A percentile compares a stretch with the other conserved stretches of the same genome.
These are phyloP conservation scores for Teunomyces funiuensis DNA, from an alignment of 805 yeast genomes.

Conservation along the genomic window DNA sequence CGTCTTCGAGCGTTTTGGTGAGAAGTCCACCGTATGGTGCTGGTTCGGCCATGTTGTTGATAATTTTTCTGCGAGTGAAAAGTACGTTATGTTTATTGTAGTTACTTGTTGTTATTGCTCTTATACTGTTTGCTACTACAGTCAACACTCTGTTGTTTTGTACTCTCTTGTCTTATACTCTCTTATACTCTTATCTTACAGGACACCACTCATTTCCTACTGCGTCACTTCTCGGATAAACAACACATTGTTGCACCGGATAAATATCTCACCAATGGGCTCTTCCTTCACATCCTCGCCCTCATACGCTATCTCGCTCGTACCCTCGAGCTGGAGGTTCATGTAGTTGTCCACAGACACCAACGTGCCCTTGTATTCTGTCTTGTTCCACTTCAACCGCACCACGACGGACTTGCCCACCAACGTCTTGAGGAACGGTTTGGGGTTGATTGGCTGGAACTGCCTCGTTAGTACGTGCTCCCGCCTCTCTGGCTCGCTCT, in stretches of 20 bases:
- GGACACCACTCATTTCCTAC: background rate
- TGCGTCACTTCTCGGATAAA: slow-evolving; percentile 18
- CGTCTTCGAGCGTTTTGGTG: slow-evolving; percentile 40
- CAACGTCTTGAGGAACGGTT: slow-evolving; percentile 81
- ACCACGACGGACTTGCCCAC: slow-evolving; percentile 71
- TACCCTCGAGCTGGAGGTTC: slow-evolving; percentile 74
- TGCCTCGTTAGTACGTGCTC: slow-evolving; percentile 5
- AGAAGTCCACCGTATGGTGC: slow-evolving; percentile 42
- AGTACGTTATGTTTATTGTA: background rate
- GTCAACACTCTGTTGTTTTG: background rate
- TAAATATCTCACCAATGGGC: slow-evolving; percentile 27
- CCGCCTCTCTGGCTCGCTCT: background rate
- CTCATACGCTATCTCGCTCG: slow-evolving; percentile 47
- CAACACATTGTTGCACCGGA: slow-evolving; percentile 30
- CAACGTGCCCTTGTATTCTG: slow-evolving; percentile 81
- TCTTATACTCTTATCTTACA: background rate
- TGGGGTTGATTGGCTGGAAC: slow-evolving; percentile 77
- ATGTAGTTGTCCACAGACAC: slow-evolving; percentile 87
- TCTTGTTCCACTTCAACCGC: slow-evolving; percentile 84
- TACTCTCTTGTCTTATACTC: background rate
- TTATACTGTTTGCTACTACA: background rate
- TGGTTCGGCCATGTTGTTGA: slow-evolving; percentile 12
- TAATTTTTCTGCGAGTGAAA: slow-evolving; percentile 1
- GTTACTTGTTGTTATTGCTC: background rate
- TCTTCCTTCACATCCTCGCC: slow-evolving; percentile 30